Conservation (phyloP, 1,139 yeast genomes). For the Saccharomycopsis phalli region DNA sequence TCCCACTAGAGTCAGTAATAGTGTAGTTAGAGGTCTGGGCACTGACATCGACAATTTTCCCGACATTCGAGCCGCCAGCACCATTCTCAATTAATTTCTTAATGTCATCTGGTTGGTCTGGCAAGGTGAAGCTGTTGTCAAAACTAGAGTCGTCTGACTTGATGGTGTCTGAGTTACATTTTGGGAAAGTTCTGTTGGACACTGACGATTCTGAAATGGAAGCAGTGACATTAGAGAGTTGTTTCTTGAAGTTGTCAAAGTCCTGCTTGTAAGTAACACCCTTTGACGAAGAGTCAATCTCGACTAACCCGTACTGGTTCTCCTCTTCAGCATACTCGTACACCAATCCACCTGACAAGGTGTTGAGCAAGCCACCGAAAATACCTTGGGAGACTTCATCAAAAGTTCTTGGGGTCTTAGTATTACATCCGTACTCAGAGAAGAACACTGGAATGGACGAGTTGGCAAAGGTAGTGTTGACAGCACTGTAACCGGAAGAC, state of each 20-base stretch:
- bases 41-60: conserved; percentile 36
- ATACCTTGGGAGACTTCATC: conserved; percentile 60
- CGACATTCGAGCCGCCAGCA: conserved; percentile 41
- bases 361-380: conserved; percentile 41
- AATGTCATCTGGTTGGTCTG: conserved; percentile 35
- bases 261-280: conserved; percentile 42
- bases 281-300: conserved; percentile 33
- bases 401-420: conserved; percentile 54
- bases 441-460: conserved; percentile 74
- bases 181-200: conserved; percentile 32
- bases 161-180: conserved; percentile 29
- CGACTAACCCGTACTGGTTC: conserved; percentile 63
- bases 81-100: conserved; percentile 40
- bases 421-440: conserved; percentile 78
- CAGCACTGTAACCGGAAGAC: conserved; percentile 59
- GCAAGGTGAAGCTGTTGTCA: conserved; percentile 34
- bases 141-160: conserved; percentile 47
- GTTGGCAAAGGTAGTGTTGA: conserved; percentile 52
- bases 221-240: conserved; percentile 35
- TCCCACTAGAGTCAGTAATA: conserved; percentile 43
- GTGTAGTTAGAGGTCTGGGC: conserved; percentile 35
- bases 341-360: conserved; percentile 70
- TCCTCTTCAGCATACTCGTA: conserved; percentile 68
- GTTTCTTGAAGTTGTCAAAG: conserved; percentile 45
- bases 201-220: conserved; percentile 31